Evolutionary conservation across 2,329 filamentous ascomycete genomes (phyloP), one percentile per base, ranked within the genome.

Genomic region (Metarhizium anisopliae): DNA sequence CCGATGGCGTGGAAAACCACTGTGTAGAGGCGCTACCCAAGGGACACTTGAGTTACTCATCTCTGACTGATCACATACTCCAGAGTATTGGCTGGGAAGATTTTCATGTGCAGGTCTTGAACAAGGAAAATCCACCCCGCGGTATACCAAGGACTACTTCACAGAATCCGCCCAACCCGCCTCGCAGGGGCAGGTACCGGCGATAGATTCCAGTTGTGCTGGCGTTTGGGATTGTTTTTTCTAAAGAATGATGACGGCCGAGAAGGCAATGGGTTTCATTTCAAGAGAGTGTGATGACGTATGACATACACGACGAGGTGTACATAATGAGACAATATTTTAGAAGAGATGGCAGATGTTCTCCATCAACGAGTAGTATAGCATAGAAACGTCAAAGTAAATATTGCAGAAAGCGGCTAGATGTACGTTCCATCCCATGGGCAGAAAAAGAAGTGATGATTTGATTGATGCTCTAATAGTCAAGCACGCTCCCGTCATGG

Each of bases 1-100:
- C 90, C 2, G 74, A 77, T 53, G 78, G 79, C 43, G 75, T 86
- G 54, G 86, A 90, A 67, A 90, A 88, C 61, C 73, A 87, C 54
- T 77, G 89, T 59, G 80, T 85, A 30, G 85, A 81, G 58, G 78
- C 84, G 55, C 76, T 84, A 60, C 79, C 89, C 53, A 82, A 75
- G 60, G 86, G 85, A 16, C 89, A 93, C 70, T 69, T 89, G 57
- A 78, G 84, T 61, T 92, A 92, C 67, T 81, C 85, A 57, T 81
- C 81, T 63, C 73, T 90, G 52, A 75, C 86, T 8, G 85, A 86
- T 16, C 78, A 74, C 47, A 85, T 92, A 57, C 72, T 94, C 35
- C 77, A 79, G 58, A 81, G 81, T 49, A 79, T 90, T 53, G 81
- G 82, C 1, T 86, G 88, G 74, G 87, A 90, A 63, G 83, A 88